Conservation (phyloP, 2,329 filamentous ascomycete species). For the Harringtonia lauricola region DNA sequence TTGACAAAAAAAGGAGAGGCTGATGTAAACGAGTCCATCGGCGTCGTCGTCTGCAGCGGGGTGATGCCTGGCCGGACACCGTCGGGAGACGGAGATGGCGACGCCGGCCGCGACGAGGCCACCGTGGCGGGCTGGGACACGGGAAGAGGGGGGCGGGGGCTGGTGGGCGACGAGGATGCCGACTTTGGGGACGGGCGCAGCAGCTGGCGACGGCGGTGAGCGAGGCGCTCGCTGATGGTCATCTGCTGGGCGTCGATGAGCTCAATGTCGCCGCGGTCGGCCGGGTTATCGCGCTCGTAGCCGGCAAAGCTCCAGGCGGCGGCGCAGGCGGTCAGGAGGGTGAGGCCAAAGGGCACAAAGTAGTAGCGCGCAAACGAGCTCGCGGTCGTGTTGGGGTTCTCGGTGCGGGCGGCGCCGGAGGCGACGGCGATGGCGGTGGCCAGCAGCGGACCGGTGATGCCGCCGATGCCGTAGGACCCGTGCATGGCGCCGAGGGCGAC, state of each 20-base stretch:
- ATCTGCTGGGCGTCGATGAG: background rate
- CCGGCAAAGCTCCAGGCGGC: constrained; percentile 57
- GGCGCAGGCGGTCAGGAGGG: constrained; percentile 43
- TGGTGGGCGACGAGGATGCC: background rate
- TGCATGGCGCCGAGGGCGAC: constrained; percentile 51
- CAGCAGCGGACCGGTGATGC: constrained; percentile 57
- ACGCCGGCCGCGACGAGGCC: constrained; percentile 1
- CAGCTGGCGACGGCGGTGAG: constrained; percentile 11
- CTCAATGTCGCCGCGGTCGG: background rate
- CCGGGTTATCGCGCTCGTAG: constrained; percentile 49
- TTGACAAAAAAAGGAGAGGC: constrained; percentile 3
- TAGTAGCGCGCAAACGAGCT: constrained; percentile 49
- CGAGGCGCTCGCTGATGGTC: background rate
- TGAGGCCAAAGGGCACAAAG: constrained; percentile 49
- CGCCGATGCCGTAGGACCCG: constrained; percentile 56
- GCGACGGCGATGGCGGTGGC: constrained; percentile 61
- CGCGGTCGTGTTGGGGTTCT: constrained; percentile 3
- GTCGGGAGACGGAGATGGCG: background rate
- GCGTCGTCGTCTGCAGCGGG: constrained; percentile 1
- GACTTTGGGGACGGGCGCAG: constrained; percentile 15
- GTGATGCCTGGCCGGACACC: background rate
- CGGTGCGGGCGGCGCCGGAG: constrained; percentile 27
- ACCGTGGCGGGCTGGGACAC: constrained; percentile 1
- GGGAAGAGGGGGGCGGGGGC: background rate
- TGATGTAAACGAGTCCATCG: constrained; percentile 2